phyloP scores from a whole-genome alignment of 1,284 basidiomycete genomes.

The Microbotryum scabiosae region DNA sequence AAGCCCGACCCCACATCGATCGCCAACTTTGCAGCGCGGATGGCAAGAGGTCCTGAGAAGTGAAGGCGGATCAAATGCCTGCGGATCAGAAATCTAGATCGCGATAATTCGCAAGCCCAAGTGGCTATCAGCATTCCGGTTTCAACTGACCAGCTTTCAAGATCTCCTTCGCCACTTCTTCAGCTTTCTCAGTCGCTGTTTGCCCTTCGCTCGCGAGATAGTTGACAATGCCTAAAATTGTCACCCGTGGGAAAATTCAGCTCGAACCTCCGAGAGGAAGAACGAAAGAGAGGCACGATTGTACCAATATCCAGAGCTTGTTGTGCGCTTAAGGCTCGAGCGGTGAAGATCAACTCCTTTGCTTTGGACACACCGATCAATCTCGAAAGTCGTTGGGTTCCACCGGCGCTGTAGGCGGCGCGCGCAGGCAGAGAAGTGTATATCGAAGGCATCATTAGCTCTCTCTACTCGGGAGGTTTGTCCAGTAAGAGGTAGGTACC shows the following conservation, averaged over 20 bases:
- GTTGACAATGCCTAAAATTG: slow-evolving; percentile 59
- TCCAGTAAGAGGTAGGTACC: slow-evolving; percentile 37
- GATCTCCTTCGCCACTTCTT: slow-evolving; percentile 58
- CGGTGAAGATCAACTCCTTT: slow-evolving; percentile 80
- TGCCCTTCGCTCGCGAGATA: slow-evolving; percentile 57
- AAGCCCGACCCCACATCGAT: slow-evolving; percentile 71
- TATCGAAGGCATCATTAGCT: background rate
- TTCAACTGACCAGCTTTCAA: slow-evolving; percentile 55
- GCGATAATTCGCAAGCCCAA: too few species aligned
- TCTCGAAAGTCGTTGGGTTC: slow-evolving; percentile 76
- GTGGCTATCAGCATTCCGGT: background rate
- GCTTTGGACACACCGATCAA: slow-evolving; percentile 72
- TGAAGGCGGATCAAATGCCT: background rate
- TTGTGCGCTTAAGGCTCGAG: slow-evolving; percentile 53
- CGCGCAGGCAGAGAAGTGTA: background rate
- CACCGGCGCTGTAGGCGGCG: slow-evolving; percentile 54
- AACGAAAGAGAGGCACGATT: slow-evolving; percentile 19
- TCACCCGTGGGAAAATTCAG: background rate
- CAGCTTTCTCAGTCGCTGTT: slow-evolving; percentile 57
- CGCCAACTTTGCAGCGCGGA: slow-evolving; percentile 79
- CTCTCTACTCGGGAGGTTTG: background rate
- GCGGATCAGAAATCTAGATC: too few species aligned
- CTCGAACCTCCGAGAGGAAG: slow-evolving; percentile 5
- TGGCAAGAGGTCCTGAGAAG: slow-evolving; percentile 66
- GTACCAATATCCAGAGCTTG: slow-evolving; percentile 71